phyloP scores from a whole-genome alignment of 352 stramenopile genomes.

The Pythium chondricola region DNA sequence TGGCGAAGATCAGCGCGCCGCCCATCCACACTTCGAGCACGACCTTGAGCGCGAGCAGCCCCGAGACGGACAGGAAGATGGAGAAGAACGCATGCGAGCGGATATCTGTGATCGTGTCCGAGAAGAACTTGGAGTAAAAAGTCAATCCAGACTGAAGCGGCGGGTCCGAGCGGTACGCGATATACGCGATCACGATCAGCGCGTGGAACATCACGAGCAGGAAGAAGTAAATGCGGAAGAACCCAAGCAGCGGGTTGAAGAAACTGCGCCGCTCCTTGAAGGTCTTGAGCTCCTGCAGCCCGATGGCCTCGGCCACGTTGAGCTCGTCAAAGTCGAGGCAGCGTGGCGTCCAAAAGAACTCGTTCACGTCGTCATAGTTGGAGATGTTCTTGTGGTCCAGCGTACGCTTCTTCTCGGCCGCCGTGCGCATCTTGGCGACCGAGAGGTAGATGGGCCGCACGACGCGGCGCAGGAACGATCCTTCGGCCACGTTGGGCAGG shows the following conservation, averaged over 20 bases:
- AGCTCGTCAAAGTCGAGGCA: conserved; percentile 81
- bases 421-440: conserved; percentile 64
- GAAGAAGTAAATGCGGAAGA: conserved; percentile 88
- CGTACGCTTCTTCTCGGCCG: conserved; percentile 20
- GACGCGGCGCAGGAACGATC: conserved; percentile 62
- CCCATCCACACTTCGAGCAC: conserved; percentile 83
- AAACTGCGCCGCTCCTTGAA: conserved; percentile 83
- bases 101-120: conserved; percentile 51
- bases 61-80: conserved; percentile 60
- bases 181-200: conserved; percentile 74
- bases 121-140: conserved; percentile 77
- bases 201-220: conserved; percentile 76
- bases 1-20: conserved; percentile 61
- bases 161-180: conserved; percentile 67
- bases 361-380: conserved; percentile 89
- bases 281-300: conserved; percentile 66
- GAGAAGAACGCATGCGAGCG: conserved; percentile 74
- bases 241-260: conserved; percentile 72
- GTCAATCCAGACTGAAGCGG: conserved; percentile 39
- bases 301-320: conserved; percentile 69
- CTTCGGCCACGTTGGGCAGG: conserved; percentile 53
- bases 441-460: conserved; percentile 76
- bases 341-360: conserved; percentile 81
- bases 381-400: conserved; percentile 84
- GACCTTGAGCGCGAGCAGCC: conserved; percentile 57